Percentiles rank a stretch among this genome's conserved stretches.
These are phyloP conservation scores for Henckelia pumila DNA, from an alignment of 257 asterid genomes.

Conservation along the genomic window DNA sequence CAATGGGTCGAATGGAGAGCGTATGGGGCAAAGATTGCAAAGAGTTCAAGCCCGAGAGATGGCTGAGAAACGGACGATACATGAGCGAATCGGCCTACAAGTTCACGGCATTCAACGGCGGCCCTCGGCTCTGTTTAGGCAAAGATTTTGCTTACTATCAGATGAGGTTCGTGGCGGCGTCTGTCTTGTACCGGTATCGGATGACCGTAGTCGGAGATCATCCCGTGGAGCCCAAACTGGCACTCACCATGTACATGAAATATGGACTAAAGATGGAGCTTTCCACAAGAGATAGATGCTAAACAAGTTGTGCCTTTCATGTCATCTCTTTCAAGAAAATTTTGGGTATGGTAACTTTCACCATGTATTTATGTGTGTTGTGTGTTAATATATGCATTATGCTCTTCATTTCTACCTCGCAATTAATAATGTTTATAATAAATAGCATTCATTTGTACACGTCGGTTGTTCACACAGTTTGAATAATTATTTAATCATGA, in stretches of 20 bases:
- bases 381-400: no score
- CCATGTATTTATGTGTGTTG: no score
- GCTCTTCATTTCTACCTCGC: no score
- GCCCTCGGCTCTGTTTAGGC: conserved; percentile 92
- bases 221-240: conserved; percentile 75
- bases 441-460: no score
- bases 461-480: no score
- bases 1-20: conserved; percentile 90
- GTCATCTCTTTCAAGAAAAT: no score
- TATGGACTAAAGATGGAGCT: conserved; percentile 70
- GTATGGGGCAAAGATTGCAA: conserved; percentile 89
- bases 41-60: conserved; percentile 83
- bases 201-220: conserved; percentile 54
- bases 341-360: no score
- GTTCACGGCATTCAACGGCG: conserved; percentile 93
- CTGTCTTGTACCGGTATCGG: conserved; percentile 59
- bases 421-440: no score
- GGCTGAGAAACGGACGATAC: conserved; percentile 80
- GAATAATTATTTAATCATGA: no score
- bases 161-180: conserved; percentile 88
- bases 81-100: conserved; percentile 90
- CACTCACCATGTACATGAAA: conserved; percentile 88
- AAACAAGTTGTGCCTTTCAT: no score
- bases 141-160: conserved; percentile 93
- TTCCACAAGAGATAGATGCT: conserved; percentile 35